Evolutionary conservation across 768 basidiomycete genomes (phyloP).

Genomic region (Psilocybe cyanescens): DNA sequence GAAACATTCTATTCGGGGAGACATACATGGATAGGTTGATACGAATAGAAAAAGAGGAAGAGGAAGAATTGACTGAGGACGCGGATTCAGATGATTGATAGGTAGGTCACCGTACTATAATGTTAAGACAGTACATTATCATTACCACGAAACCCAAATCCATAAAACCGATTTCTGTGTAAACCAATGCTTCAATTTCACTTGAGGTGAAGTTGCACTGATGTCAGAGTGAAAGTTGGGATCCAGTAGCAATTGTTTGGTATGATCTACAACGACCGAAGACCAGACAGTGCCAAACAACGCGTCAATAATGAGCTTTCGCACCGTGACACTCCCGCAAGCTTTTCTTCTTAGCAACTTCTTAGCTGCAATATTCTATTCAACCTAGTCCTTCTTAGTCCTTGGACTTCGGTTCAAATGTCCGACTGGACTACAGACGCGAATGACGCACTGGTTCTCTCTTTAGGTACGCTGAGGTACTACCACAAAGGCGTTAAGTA

Average conservation of each 20-base stretch:
- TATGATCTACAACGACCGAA: neutral
- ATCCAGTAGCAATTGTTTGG: neutral
- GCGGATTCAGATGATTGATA: no score
- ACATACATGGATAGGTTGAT: conserved; percentile 3
- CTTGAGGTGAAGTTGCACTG: no score
- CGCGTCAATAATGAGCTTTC: conserved; percentile 32
- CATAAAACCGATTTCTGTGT: no score
- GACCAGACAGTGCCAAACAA: conserved; percentile 30
- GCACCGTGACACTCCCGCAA: conserved; percentile 1
- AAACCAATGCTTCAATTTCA: no score
- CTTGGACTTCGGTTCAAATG: conserved; percentile 29
- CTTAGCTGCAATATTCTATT: neutral
- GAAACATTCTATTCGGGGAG: conserved; percentile 6
- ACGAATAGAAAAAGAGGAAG: neutral
- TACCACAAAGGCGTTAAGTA: neutral
- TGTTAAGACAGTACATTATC: no score
- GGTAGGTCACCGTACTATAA: no score
- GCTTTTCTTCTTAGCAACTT: conserved; percentile 2
- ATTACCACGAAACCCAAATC: no score
- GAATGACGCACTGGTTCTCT: conserved; percentile 75
- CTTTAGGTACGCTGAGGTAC: conserved; percentile 58
- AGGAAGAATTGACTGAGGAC: no score
- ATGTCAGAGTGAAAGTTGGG: no score
- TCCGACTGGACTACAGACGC: conserved; percentile 81
- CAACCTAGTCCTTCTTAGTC: neutral